Conservation (phyloP, 176 grass and related monocot genomes). For the Zoysia pacifica region DNA sequence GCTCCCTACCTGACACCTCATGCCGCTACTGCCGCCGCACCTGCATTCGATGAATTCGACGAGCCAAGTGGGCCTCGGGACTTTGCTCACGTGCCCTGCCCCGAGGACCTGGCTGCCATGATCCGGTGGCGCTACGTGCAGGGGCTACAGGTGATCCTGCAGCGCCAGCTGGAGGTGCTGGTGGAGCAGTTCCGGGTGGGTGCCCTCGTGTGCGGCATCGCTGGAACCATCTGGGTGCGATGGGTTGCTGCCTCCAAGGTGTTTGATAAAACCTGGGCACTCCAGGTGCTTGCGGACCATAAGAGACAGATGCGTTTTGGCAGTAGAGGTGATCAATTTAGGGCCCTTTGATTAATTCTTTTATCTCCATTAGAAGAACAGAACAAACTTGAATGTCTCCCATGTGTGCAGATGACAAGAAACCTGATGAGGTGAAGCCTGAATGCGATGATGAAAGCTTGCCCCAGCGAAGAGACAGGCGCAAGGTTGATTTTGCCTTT, state of each 20-base stretch:
- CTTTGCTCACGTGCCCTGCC: slow-evolving; percentile 29
- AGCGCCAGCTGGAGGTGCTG: slow-evolving; percentile 65
- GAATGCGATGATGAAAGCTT: slow-evolving; percentile 33
- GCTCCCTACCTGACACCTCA: slow-evolving; percentile 19
- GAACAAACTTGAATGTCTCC: slow-evolving; percentile 3
- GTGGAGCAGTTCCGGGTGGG: slow-evolving; percentile 65
- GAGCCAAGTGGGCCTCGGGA: slow-evolving; percentile 44
- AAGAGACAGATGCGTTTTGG: neutral
- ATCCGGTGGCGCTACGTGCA: slow-evolving; percentile 60
- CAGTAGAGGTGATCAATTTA: slow-evolving; percentile 22
- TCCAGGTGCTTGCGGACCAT: slow-evolving; percentile 40
- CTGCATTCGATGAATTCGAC: slow-evolving; percentile 23
- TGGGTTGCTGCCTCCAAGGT: slow-evolving; percentile 56
- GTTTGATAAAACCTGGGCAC: slow-evolving; percentile 60
- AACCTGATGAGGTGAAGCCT: slow-evolving; percentile 14
- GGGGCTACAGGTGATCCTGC: slow-evolving; percentile 80
- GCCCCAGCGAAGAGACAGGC: slow-evolving; percentile 18
- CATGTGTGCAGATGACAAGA: slow-evolving; percentile 41
- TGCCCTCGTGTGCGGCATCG: slow-evolving; percentile 59
- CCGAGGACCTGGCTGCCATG: slow-evolving; percentile 24
- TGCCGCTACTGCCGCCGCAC: neutral
- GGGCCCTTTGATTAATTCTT: slow-evolving; percentile 5
- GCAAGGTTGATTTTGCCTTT: slow-evolving; percentile 48
- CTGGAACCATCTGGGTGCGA: slow-evolving; percentile 59
- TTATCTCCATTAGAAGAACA: neutral